Evolutionary conservation across 2,329 filamentous ascomycete species (phyloP).

Genomic region (Hypoxylon sp.): DNA sequence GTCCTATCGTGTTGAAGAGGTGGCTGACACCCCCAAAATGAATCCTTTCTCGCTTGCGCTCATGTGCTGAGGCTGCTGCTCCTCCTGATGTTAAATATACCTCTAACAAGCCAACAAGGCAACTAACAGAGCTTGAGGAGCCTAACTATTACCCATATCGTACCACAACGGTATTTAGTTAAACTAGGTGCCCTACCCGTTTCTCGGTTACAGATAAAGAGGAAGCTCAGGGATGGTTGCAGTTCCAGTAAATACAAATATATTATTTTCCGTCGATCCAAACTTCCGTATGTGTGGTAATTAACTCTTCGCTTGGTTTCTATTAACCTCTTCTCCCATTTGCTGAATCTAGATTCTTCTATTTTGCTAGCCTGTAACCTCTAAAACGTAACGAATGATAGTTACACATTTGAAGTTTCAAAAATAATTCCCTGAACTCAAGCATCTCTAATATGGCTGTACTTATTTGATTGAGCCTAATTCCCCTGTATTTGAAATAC

Average conservation of each 20-base stretch:
- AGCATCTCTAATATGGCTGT: no score
- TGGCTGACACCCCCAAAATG: slow-evolving; percentile 8
- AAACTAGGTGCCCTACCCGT: background rate
- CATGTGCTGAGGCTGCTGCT: background rate
- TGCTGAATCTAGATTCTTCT: background rate
- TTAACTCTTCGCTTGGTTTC: background rate
- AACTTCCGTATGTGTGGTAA: background rate
- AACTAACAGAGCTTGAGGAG: background rate
- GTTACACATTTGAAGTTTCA: no score
- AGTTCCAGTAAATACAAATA: background rate
- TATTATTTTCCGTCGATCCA: background rate
- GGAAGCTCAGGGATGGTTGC: background rate
- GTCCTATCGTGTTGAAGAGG: slow-evolving; percentile 4
- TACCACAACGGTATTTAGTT: background rate
- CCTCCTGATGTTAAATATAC: background rate
- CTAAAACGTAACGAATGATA: background rate
- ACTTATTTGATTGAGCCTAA: no score
- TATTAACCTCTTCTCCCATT: background rate
- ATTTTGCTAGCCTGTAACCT: background rate
- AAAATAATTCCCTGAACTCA: no score
- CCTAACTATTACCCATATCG: background rate
- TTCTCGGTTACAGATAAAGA: background rate
- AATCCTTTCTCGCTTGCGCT: background rate
- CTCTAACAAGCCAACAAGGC: background rate
- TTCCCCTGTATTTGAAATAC: no score